These are phyloP conservation scores for Sordariomycetes sp. DNA, from an alignment of 2,329 filamentous ascomycete species.

Conservation along the genomic window DNA sequence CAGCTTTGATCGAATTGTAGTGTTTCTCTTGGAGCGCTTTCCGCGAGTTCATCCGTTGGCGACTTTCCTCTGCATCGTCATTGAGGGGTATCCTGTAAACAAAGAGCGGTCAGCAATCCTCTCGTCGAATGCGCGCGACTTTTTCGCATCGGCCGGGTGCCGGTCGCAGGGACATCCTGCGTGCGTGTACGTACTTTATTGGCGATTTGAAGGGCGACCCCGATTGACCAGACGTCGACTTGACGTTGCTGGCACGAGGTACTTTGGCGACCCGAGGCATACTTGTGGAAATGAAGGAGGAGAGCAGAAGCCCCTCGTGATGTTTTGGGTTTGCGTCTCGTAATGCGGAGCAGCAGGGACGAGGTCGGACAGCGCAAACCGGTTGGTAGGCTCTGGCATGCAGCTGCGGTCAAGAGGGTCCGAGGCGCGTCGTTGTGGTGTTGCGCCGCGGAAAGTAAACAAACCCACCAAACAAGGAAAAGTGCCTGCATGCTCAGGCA, in stretches of 20 bases:
- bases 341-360: slow-evolving; percentile 1
- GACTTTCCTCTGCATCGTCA: slow-evolving; percentile 90
- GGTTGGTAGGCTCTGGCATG: neutral
- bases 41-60: slow-evolving; percentile 75
- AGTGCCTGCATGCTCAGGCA: slow-evolving; percentile 2
- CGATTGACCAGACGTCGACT: slow-evolving; percentile 35
- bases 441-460: slow-evolving; percentile 6
- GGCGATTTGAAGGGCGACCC: slow-evolving; percentile 48
- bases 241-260: slow-evolving; percentile 38
- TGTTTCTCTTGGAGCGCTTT: slow-evolving; percentile 84
- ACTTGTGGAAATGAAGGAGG: neutral
- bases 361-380: neutral
- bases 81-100: slow-evolving; percentile 79
- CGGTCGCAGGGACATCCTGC: neutral
- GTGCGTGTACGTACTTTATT: slow-evolving; percentile 38
- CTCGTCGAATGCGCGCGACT: neutral
- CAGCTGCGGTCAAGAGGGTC: no score
- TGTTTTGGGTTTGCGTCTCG: slow-evolving; percentile 2
- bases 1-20: slow-evolving; percentile 76
- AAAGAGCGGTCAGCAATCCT: neutral
- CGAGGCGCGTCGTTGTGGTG: slow-evolving; percentile 3
- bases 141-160: neutral
- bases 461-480: slow-evolving; percentile 2
- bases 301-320: neutral
- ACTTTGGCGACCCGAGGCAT: slow-evolving; percentile 52